Conservation (phyloP, 805 yeast species). For the Sugiyamaella chiloensis region DNA sequence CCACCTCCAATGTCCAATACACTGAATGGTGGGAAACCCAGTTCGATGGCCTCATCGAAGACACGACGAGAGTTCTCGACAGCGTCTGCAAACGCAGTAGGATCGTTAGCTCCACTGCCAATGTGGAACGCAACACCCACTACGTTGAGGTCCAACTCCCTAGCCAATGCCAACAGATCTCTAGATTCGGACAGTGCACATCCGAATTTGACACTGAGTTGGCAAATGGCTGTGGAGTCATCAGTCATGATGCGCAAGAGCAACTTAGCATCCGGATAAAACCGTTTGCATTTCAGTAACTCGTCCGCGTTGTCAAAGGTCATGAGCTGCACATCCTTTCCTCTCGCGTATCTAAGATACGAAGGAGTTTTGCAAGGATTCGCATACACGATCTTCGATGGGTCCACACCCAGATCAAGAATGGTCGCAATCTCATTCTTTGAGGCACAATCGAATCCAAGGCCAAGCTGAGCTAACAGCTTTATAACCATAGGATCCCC, state of each 20-base stretch:
- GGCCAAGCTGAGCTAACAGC: slow-evolving; percentile 57
- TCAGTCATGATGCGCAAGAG: slow-evolving; percentile 84
- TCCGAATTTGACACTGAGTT: slow-evolving; percentile 85
- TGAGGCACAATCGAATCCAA: slow-evolving; percentile 92
- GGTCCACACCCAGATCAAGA: slow-evolving; percentile 57
- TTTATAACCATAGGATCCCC: slow-evolving; percentile 60
- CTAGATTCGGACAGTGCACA: slow-evolving; percentile 58
- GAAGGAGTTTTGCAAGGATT: slow-evolving; percentile 92
- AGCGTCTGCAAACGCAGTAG: slow-evolving; percentile 63
- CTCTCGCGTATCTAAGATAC: slow-evolving; percentile 64
- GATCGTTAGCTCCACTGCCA: slow-evolving; percentile 88
- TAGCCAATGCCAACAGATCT: slow-evolving; percentile 58
- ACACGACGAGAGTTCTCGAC: slow-evolving; percentile 64
- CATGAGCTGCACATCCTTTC: slow-evolving; percentile 60
- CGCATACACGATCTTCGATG: slow-evolving; percentile 77
- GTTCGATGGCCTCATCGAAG: slow-evolving; percentile 54
- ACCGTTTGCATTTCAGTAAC: slow-evolving; percentile 63
- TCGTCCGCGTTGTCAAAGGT: slow-evolving; percentile 91
- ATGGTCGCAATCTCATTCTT: slow-evolving; percentile 73
- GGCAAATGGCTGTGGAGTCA: slow-evolving; percentile 83
- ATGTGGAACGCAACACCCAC: slow-evolving; percentile 93
- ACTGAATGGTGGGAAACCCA: slow-evolving; percentile 46
- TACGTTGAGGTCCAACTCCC: slow-evolving; percentile 57
- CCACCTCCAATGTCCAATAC: slow-evolving; percentile 94
- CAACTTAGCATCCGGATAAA: slow-evolving; percentile 66